Conservation (phyloP, 768 basidiomycete genomes). For the Boletus rubroflammeus region DNA sequence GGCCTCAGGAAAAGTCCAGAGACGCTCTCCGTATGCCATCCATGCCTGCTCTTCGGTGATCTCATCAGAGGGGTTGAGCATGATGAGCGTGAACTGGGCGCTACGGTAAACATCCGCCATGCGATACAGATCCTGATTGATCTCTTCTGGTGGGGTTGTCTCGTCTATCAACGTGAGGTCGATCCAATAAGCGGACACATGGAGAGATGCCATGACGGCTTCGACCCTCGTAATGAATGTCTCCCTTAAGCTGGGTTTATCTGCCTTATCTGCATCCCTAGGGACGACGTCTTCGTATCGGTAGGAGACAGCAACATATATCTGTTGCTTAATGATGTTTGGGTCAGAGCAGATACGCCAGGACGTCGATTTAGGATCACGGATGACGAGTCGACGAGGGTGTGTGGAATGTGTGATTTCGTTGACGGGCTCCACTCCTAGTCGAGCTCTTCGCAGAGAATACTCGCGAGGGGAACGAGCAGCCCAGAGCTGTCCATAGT, state of each 20-base stretch:
- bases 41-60: constrained; percentile 9
- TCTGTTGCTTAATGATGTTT: constrained; percentile 4
- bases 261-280: neutral
- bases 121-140: constrained; percentile 19
- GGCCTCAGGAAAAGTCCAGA: constrained; percentile 25
- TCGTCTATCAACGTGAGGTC: constrained; percentile 8
- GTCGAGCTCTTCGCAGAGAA: constrained; percentile 10
- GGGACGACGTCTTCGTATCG: constrained; percentile 10
- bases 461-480: constrained; percentile 21
- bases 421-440: constrained; percentile 1
- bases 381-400: constrained; percentile 18
- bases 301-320: constrained; percentile 22
- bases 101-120: constrained; percentile 23
- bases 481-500: constrained; percentile 23
- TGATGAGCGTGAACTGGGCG: constrained; percentile 24
- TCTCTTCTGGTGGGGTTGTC: neutral
- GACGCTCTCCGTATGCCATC: constrained; percentile 19
- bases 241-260: neutral
- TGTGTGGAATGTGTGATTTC: constrained; percentile 11
- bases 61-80: constrained; percentile 1
- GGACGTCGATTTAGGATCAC: neutral
- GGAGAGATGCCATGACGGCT: constrained; percentile 2
- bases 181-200: constrained; percentile 20
- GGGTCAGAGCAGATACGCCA: constrained; percentile 4
- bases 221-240: constrained; percentile 8